Percentiles rank a stretch among this genome's conserved stretches.
Evolutionary conservation across 805 yeast species (phyloP).

Genomic region (Metschnikowia gruessii): DNA sequence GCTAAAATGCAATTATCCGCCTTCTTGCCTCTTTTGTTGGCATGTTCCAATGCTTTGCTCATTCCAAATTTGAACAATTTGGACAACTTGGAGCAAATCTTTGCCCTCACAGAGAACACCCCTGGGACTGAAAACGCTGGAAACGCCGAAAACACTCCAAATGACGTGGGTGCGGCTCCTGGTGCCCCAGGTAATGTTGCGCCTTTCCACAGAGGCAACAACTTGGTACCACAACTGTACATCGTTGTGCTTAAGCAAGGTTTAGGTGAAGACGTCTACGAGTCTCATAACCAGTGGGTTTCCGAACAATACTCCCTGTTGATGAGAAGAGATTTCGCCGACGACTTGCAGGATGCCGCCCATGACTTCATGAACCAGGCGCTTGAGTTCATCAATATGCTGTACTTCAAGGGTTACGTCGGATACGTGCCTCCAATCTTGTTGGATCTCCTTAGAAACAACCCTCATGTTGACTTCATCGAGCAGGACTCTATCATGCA

Average conservation of each 20-base stretch:
- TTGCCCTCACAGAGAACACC: slow-evolving; percentile 5
- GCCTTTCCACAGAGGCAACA: not conserved
- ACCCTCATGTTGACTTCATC: slow-evolving; percentile 21
- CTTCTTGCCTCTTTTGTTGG: slow-evolving; percentile 6
- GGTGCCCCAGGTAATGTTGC: not conserved
- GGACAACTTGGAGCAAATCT: slow-evolving; percentile 10
- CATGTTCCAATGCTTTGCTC: slow-evolving; percentile 13
- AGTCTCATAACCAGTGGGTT: slow-evolving; percentile 17
- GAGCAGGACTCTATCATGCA: slow-evolving; percentile 25
- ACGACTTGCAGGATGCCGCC: slow-evolving; percentile 15
- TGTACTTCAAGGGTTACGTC: slow-evolving; percentile 20
- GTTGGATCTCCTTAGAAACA: slow-evolving; percentile 15
- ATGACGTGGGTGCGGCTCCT: not conserved
- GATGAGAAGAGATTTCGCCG: slow-evolving; percentile 24
- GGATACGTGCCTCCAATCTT: slow-evolving; percentile 22
- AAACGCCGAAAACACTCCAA: not conserved
- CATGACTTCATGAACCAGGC: slow-evolving; percentile 6
- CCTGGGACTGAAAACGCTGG: not conserved
- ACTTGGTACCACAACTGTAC: slow-evolving; percentile 14
- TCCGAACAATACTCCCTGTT: slow-evolving; percentile 4
- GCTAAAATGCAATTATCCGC: slow-evolving; percentile 6
- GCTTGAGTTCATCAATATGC: slow-evolving; percentile 13
- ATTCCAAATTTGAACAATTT: slow-evolving; percentile 14
- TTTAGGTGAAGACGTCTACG: slow-evolving; percentile 6
- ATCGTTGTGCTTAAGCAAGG: slow-evolving; percentile 19